Percentiles rank a stretch among this genome's conserved stretches.
phyloP scores from a whole-genome alignment of 2,329 filamentous ascomycete species.

The Podosphaera fusca region DNA sequence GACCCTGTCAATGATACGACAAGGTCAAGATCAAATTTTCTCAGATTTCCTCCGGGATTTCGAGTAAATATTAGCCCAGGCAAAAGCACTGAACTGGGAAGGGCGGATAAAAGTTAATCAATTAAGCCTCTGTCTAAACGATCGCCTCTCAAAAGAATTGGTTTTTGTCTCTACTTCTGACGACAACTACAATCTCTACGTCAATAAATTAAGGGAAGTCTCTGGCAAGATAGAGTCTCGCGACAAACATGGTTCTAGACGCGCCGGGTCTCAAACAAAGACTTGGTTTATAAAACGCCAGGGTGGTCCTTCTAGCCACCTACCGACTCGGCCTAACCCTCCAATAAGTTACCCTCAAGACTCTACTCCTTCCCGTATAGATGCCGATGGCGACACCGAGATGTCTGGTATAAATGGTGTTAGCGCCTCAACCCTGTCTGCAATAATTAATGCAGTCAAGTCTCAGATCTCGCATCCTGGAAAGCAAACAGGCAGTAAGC shows the following conservation, averaged over 20 bases:
- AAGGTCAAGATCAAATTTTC: background rate
- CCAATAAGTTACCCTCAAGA: background rate
- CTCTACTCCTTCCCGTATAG: background rate
- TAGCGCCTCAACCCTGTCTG: background rate
- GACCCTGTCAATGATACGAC: background rate
- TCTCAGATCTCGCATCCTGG: background rate
- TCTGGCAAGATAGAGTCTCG: background rate
- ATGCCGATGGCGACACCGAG: background rate
- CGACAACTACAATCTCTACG: background rate
- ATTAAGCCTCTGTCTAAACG: background rate
- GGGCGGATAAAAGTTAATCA: background rate
- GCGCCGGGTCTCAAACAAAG: background rate
- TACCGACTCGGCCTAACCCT: background rate
- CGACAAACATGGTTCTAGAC: background rate
- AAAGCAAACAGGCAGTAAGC: background rate
- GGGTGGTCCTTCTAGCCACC: background rate
- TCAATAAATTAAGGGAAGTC: background rate
- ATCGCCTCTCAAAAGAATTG: constrained; percentile 1
- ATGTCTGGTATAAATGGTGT: background rate
- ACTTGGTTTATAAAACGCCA: background rate
- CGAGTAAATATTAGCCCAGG: background rate
- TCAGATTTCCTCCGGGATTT: background rate
- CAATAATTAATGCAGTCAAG: background rate
- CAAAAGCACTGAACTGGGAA: background rate
- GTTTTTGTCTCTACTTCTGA: background rate